These are phyloP conservation scores for Rugonectria rugulosa DNA, from an alignment of 2,329 filamentous ascomycete species.

Conservation along the genomic window DNA sequence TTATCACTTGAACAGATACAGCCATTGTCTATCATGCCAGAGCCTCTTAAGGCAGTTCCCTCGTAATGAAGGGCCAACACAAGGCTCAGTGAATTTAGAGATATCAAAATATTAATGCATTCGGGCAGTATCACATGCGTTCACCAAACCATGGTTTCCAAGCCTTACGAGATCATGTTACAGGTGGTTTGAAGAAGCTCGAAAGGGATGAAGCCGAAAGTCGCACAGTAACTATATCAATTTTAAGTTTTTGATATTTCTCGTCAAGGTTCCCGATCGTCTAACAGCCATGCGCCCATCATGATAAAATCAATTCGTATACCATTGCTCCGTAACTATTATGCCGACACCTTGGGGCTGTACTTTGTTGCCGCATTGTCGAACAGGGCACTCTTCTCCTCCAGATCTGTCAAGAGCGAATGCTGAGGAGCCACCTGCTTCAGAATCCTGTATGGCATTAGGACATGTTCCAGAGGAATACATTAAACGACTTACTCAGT, in stretches of 20 bases:
- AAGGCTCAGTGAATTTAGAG: no score
- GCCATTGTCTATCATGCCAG: no score
- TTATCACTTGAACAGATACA: no score
- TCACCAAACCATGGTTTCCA: background rate
- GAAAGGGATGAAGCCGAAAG: background rate
- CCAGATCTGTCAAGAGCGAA: constrained; percentile 74
- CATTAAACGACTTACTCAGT: constrained; percentile 60
- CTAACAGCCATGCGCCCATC: constrained; percentile 41
- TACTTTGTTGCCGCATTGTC: constrained; percentile 89
- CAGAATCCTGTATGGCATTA: constrained; percentile 56
- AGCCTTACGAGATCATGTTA: no score
- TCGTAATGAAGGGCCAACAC: no score
- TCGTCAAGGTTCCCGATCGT: constrained; percentile 33
- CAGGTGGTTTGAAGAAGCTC: background rate
- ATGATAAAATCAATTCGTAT: constrained; percentile 40
- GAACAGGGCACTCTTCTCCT: constrained; percentile 87
- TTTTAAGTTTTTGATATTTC: constrained; percentile 28
- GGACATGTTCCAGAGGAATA: constrained; percentile 4
- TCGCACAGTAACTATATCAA: constrained; percentile 13
- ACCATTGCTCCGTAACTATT: constrained; percentile 24
- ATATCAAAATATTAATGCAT: no score
- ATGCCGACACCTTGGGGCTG: constrained; percentile 77
- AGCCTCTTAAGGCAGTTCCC: no score
- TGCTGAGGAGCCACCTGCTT: constrained; percentile 71
- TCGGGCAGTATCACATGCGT: background rate